A percentile compares a stretch with the other conserved stretches of the same genome.
Evolutionary conservation across 305 asterid genomes (phyloP).

Genomic region (Lippia alba): DNA sequence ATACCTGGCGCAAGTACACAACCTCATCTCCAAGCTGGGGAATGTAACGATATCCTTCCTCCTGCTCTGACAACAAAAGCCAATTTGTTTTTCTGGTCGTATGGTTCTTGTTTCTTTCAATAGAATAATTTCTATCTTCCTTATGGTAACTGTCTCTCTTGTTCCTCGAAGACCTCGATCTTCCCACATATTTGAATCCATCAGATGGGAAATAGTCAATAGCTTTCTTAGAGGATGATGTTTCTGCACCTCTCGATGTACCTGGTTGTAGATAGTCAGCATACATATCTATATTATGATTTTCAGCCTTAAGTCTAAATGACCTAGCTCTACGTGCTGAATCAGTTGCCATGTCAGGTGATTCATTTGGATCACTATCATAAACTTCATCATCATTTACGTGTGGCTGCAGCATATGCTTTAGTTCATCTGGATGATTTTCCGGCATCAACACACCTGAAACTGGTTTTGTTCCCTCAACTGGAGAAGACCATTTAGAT

Average conservation of each 20-base stretch:
- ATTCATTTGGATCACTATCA: constrained; percentile 50
- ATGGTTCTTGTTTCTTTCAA: constrained; percentile 41
- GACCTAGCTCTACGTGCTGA: constrained; percentile 78
- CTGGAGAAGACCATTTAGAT: constrained; percentile 35
- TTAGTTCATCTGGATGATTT: constrained; percentile 38
- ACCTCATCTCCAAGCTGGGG: constrained; percentile 99
- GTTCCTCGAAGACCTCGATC: constrained; percentile 54
- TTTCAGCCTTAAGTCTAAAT: constrained; percentile 56
- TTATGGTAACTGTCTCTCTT: constrained; percentile 48
- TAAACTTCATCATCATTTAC: constrained; percentile 46
- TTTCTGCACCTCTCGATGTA: constrained; percentile 60
- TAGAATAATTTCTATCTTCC: constrained; percentile 41
- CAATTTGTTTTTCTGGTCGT: constrained; percentile 60
- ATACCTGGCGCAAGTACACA: constrained; percentile 86
- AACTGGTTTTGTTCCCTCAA: constrained; percentile 39
- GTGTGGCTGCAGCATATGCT: constrained; percentile 36
- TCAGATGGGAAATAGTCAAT: constrained; percentile 45
- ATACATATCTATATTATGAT: constrained; percentile 40
- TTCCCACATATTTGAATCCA: constrained; percentile 50
- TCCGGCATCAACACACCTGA: constrained; percentile 33
- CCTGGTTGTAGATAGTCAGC: constrained; percentile 50
- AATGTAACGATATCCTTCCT: constrained; percentile 87
- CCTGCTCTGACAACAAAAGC: constrained; percentile 81
- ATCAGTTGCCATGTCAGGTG: constrained; percentile 75
- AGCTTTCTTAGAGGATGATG: constrained; percentile 52